Percentiles rank a stretch among this genome's conserved stretches.
Conservation (phyloP, 2,329 filamentous ascomycete species). For the Pseudogymnoascus destructans region DNA sequence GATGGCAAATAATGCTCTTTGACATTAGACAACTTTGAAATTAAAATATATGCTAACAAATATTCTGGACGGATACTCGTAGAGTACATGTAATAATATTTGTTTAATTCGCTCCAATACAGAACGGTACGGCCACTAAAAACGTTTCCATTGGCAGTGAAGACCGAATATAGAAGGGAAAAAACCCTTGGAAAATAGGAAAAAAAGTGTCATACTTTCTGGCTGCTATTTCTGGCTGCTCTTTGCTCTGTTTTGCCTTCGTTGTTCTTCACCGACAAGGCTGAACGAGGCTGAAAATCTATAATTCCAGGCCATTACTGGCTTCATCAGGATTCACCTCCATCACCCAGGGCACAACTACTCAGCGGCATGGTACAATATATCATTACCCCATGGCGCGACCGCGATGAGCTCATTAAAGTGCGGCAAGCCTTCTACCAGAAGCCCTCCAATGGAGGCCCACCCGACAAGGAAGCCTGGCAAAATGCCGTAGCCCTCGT, state of each 20-base stretch:
- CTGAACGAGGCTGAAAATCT: conserved; percentile 2
- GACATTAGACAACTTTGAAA: neutral
- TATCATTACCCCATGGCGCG: conserved; percentile 61
- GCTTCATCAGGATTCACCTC: neutral
- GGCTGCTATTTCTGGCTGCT: neutral
- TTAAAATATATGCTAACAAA: neutral
- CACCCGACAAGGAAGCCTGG: conserved; percentile 17
- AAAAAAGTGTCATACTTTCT: neutral
- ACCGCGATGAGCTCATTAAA: conserved; percentile 48
- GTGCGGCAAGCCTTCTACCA: conserved; percentile 52
- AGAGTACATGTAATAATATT: neutral
- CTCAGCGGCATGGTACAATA: conserved; percentile 51
- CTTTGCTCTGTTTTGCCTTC: neutral
- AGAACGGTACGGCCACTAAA: neutral
- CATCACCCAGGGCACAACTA: neutral
- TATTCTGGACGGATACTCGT: neutral
- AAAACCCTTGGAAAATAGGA: neutral
- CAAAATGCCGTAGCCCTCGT: conserved; percentile 43
- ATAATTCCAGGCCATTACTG: neutral
- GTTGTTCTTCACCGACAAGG: neutral
- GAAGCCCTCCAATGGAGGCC: neutral
- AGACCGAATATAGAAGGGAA: neutral
- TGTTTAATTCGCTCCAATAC: neutral
- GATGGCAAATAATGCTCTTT: conserved; percentile 6
- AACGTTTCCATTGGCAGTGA: neutral